A percentile compares a stretch with the other conserved stretches of the same genome.
phyloP scores from a whole-genome alignment of 371 early-diverging fungal genomes.

The Batrachochytrium dendrobatidis region DNA sequence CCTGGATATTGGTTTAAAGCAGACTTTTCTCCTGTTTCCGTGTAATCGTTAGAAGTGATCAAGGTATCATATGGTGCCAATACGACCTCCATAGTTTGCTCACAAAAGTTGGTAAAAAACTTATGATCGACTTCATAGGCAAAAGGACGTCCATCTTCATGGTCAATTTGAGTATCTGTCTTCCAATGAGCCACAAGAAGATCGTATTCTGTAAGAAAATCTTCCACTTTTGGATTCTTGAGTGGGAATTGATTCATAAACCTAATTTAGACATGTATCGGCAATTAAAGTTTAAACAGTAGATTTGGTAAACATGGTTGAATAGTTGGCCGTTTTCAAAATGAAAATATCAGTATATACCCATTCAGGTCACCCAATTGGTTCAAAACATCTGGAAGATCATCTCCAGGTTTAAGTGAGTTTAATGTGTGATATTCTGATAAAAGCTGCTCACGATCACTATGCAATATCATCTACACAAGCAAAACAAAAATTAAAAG shows the following conservation, averaged over 20 bases:
- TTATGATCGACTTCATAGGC: constrained; percentile 37
- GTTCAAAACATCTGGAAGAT: constrained; percentile 11
- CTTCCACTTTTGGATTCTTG: constrained; percentile 34
- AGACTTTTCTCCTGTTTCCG: not conserved
- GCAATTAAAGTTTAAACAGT: not conserved
- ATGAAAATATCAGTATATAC: constrained; percentile 1
- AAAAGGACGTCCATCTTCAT: constrained; percentile 49
- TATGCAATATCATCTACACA: constrained; percentile 18
- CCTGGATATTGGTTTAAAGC: constrained; percentile 1
- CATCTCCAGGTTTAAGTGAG: constrained; percentile 26
- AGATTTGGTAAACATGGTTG: not conserved
- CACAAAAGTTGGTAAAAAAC: constrained; percentile 24
- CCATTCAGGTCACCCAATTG: not conserved
- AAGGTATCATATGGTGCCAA: constrained; percentile 31
- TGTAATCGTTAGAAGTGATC: not conserved
- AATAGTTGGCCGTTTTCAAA: too few species aligned
- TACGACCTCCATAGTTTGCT: constrained; percentile 23
- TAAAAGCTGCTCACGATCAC: constrained; percentile 27
- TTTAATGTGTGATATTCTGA: constrained; percentile 33
- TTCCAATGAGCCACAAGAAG: constrained; percentile 28
- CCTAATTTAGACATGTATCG: constrained; percentile 5
- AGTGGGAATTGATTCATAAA: constrained; percentile 29
- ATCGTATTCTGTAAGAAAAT: constrained; percentile 46
- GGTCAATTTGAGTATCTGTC: constrained; percentile 34
- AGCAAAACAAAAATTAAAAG: constrained; percentile 6